Conservation (phyloP, 192 early-diverging fungal species). For the Phlyctochytrium bullatum region DNA sequence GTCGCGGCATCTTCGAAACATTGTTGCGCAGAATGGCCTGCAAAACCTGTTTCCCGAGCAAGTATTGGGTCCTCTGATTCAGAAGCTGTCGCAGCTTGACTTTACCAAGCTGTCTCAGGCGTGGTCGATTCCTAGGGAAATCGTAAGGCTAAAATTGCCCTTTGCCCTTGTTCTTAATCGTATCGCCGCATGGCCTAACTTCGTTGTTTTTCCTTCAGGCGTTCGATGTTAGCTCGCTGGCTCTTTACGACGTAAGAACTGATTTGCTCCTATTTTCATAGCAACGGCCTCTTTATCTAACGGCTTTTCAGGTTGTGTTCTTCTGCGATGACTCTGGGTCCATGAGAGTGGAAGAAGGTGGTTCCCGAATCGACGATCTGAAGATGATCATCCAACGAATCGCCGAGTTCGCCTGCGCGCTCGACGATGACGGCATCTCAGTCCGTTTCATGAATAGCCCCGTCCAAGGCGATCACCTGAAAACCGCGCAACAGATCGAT, state of each 20-base stretch:
- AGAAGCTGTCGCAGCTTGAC: not conserved
- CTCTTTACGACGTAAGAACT: constrained; percentile 34
- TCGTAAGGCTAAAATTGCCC: not conserved
- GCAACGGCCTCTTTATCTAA: no score
- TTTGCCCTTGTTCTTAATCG: not conserved
- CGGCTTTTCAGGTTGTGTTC: no score
- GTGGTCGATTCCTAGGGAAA: not conserved
- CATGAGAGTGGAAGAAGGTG: constrained; percentile 10
- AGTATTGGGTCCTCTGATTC: not conserved
- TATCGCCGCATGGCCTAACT: not conserved
- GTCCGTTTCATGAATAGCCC: constrained; percentile 32
- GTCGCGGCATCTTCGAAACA: not conserved
- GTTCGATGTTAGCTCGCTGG: constrained; percentile 22
- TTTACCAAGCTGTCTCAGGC: not conserved
- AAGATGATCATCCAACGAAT: constrained; percentile 4
- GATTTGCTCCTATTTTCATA: constrained; percentile 21
- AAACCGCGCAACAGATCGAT: constrained; percentile 12
- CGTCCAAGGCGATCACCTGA: constrained; percentile 23
- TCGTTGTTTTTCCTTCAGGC: not conserved
- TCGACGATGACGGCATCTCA: not conserved
- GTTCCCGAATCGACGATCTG: constrained; percentile 28
- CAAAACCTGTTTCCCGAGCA: not conserved
- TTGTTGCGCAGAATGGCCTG: not conserved
- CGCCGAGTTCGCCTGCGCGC: not conserved
- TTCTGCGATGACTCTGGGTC: constrained; percentile 10